Evolutionary conservation across 768 basidiomycete genomes (phyloP), one percentile per base, ranked within the genome.

Genomic region (Xanthoconium stramineum): DNA sequence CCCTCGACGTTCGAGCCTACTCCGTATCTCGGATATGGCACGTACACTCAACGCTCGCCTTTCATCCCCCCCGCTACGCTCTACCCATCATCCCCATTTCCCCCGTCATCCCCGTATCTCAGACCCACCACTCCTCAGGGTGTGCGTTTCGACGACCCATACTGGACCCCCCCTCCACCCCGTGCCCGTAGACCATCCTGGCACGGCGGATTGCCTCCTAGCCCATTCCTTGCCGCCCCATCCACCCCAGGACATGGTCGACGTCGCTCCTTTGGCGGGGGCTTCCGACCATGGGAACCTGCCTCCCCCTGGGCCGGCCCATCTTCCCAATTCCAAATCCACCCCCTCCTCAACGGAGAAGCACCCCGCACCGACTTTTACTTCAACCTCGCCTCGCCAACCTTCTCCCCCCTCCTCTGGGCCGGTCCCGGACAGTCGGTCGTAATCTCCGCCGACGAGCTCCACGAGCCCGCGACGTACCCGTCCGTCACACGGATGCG

Each of bases 351-450:
- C 5, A 80, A 84, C 61, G 85, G 79, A 14, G 80, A 83, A 45
- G 61, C 65, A 2, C 75, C 75, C 24, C 72, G 73, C 14, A 63
- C 61, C 1, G 78, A 80, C 38, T 77, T 88, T 56, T 61, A 77
- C 45, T 83, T 88, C 65, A 81, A 88, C 63, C 71, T 89, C 20
- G 75, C 83, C 28, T 61, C 67, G n/a, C 74, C 78, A 29, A 58
- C 67, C 2, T 84, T 82, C 57, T 38, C 69, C 1, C 85, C 84
- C 6, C 62, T 77, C 50, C 72, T 73, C 10, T 61, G 75, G 50
- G 50, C 77, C 20, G 74, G 74, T 1, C 67, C 69, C 10, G 76
- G 77, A 2, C 76, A 81, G 35, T 65, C 72, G 5, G 57, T 57
- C 14, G 46, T 73, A 0, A 64, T 88, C 3, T 64, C 78, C 0